Evolutionary conservation across 2,329 filamentous ascomycete species (phyloP), one percentile per base, ranked within the genome.

Genomic region (Fusarium subtropicale): DNA sequence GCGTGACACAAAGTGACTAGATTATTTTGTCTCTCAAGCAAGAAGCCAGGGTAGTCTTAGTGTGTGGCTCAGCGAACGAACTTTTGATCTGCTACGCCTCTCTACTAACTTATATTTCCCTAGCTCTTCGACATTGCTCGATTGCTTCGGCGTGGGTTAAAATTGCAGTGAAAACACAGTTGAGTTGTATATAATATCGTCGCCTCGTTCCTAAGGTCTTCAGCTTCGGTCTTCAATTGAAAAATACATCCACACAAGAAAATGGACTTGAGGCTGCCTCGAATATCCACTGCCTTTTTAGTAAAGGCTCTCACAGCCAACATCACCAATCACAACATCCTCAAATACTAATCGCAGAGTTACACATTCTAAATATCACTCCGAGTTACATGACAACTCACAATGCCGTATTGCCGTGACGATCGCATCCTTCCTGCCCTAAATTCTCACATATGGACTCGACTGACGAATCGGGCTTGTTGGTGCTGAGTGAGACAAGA

Each of bases 401-500:
- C n/a, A 20, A 30, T 61, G 56, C 56, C 46, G 56, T 30, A 12
- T 30, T 22, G 28, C 44, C 44, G 44, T 31, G 44, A 31, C 8
- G 44, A 46, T 46, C 44, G 44, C 28, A 46, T 15, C 44, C 44
- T 20, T 46, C 26, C 3, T 31, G 28, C 18, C 10, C 52, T 56
- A 56, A 56, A 48, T 36, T 34, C 41, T 56, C 3, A 48, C 52
- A n/a, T 6, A 24, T 15, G 3, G 3, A 16, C 15, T 34, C 22
- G 18, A 31, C 4, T 26, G 2, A 10, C 12, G 10, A 13, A 7
- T 31, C 16, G 9, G 30, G n/a, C 10, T 22, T 15, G 26, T 22
- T 46, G n/a, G 44, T 46, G 51, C 30, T 42, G 38, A 54, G 51
- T 44, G 26, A 52, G 24, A 52, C 34, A 10, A 8, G 16, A 15